phyloP scores from a whole-genome alignment of 169 alveolate species.

The Pseudocohnilembus persalinus region DNA sequence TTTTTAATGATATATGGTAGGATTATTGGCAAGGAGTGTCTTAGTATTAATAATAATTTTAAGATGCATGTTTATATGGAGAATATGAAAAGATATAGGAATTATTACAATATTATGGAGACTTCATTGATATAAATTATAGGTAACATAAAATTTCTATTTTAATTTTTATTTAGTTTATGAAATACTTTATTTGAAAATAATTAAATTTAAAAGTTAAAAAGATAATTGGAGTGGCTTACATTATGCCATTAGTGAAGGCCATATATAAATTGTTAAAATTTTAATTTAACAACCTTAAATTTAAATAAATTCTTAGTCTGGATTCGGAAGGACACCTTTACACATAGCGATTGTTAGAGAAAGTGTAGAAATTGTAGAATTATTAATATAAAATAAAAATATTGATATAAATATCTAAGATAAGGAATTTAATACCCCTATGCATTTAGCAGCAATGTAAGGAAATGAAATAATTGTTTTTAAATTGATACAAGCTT shows the following conservation, averaged over 20 bases:
- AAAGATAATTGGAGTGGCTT: constrained; percentile 67
- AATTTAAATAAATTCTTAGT: constrained; percentile 43
- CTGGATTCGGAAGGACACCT: constrained; percentile 58
- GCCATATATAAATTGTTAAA: constrained; percentile 42
- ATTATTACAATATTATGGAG: no score
- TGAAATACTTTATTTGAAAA: neutral
- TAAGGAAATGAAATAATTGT: constrained; percentile 47
- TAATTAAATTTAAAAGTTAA: constrained; percentile 14
- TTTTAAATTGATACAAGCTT: constrained; percentile 9
- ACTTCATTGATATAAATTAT: neutral
- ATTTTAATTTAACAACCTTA: constrained; percentile 43
- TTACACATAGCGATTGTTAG: constrained; percentile 59
- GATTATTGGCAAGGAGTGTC: neutral
- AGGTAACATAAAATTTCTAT: no score
- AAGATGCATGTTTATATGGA: neutral
- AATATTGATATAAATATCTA: constrained; percentile 40
- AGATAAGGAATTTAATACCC: constrained; percentile 68
- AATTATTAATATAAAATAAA: constrained; percentile 43
- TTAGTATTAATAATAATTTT: no score
- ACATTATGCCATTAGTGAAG: constrained; percentile 70
- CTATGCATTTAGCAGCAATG: constrained; percentile 66
- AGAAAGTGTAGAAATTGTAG: constrained; percentile 45
- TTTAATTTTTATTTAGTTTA: no score
- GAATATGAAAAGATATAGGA: neutral
- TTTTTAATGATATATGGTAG: neutral